phyloP scores from a whole-genome alignment of 768 basidiomycete genomes.

The Xerocomus brunneocitrinus region DNA sequence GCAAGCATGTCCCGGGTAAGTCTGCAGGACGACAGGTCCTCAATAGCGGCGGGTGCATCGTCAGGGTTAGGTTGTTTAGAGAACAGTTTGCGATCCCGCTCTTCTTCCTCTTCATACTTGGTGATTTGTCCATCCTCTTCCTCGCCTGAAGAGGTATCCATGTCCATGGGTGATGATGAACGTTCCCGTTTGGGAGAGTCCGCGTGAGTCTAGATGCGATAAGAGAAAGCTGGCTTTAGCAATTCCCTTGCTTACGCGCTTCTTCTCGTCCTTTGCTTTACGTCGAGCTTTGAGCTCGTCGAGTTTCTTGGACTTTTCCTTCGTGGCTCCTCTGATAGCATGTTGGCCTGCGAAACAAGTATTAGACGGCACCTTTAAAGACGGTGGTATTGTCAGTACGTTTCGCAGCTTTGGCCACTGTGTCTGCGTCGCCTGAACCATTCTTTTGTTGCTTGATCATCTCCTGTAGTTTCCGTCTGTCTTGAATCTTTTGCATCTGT shows the following conservation, averaged over 20 bases:
- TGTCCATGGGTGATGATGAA: conserved; percentile 79
- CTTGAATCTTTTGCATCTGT: conserved; percentile 70
- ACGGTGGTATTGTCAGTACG: conserved; percentile 42
- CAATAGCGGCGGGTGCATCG: conserved; percentile 47
- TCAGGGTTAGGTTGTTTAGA: conserved; percentile 39
- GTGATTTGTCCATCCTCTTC: conserved; percentile 77
- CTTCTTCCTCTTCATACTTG: conserved; percentile 70
- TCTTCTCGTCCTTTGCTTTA: conserved; percentile 86
- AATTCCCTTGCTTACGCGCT: conserved; percentile 50
- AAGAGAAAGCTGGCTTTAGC: conserved; percentile 4
- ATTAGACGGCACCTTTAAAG: conserved; percentile 5
- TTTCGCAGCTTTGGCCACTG: conserved; percentile 70
- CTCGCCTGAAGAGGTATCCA: conserved; percentile 76
- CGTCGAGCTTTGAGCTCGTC: conserved; percentile 84
- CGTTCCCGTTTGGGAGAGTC: conserved; percentile 64
- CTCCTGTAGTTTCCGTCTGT: conserved; percentile 66
- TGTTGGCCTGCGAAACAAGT: conserved; percentile 56
- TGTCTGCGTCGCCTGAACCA: conserved; percentile 47
- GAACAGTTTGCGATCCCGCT: conserved; percentile 50
- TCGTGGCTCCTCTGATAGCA: conserved; percentile 65
- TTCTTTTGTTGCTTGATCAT: conserved; percentile 66
- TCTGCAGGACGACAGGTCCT: conserved; percentile 57
- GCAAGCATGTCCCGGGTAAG: conserved; percentile 69
- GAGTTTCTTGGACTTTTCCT: conserved; percentile 73
- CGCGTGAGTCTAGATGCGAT: conserved; percentile 37